phyloP scores from a whole-genome alignment of 2,329 filamentous ascomycete species.

The Rutstroemia sp. region DNA sequence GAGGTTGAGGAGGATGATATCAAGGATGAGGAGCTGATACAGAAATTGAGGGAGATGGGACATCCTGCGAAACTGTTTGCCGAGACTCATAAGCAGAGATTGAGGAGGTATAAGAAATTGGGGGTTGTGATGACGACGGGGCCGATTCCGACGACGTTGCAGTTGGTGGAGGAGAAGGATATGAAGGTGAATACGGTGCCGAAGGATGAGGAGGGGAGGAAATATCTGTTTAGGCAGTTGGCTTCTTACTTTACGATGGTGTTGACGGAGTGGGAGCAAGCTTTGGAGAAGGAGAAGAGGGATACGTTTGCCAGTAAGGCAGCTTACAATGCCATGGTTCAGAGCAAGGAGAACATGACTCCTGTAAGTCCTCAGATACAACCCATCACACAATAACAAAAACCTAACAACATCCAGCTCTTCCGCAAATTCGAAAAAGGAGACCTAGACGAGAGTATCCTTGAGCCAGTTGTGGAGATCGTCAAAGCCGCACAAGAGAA shows the following conservation, averaged over 20 bases:
- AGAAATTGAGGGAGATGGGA: constrained; percentile 60
- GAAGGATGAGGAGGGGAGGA: constrained; percentile 55
- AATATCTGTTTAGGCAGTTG: constrained; percentile 77
- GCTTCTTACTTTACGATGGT: constrained; percentile 96
- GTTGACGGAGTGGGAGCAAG: constrained; percentile 77
- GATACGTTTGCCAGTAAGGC: constrained; percentile 72
- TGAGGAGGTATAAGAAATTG: constrained; percentile 65
- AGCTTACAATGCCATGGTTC: constrained; percentile 77
- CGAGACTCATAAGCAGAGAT: constrained; percentile 62
- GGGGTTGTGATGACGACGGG: constrained; percentile 56
- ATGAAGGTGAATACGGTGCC: constrained; percentile 71
- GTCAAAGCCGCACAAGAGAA: constrained; percentile 84
- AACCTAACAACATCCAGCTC: constrained; percentile 39
- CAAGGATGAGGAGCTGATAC: constrained; percentile 60
- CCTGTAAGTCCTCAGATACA: constrained; percentile 43
- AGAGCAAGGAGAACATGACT: constrained; percentile 79
- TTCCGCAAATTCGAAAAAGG: constrained; percentile 83
- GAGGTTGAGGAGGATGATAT: constrained; percentile 54
- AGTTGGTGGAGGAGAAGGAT: constrained; percentile 72
- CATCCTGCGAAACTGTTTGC: constrained; percentile 75
- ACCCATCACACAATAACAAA: neutral
- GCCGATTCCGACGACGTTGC: constrained; percentile 80
- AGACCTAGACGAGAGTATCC: constrained; percentile 69
- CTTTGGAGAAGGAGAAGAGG: constrained; percentile 58
- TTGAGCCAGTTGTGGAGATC: constrained; percentile 83